phyloP scores from a whole-genome alignment of 2,329 filamentous ascomycete genomes.

The Sphaceloma murrayae region DNA sequence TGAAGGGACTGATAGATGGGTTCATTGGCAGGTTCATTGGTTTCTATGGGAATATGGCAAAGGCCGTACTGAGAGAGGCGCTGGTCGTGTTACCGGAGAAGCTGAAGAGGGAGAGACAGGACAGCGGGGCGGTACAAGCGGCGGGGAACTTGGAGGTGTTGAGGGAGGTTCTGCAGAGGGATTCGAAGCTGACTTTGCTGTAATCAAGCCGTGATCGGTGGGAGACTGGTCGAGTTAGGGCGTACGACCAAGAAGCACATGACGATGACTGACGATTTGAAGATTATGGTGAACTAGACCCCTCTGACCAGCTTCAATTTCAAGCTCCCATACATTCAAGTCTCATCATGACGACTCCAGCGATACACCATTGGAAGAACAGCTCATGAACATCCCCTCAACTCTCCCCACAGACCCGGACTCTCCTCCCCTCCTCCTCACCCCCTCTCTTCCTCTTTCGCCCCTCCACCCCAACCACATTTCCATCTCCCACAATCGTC shows the following conservation, averaged over 20 bases:
- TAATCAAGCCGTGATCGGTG: background rate
- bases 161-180: conserved; percentile 19
- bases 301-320: no score
- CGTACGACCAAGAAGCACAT: background rate
- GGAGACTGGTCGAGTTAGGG: background rate
- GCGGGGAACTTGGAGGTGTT: conserved; percentile 17
- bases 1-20: conserved; percentile 48
- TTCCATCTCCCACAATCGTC: background rate
- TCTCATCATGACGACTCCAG: no score
- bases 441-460: conserved; percentile 1
- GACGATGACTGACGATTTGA: no score
- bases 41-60: conserved; percentile 69
- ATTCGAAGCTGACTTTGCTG: conserved; percentile 19
- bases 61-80: conserved; percentile 60
- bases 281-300: no score
- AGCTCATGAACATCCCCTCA: background rate
- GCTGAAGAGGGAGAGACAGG: conserved; percentile 13
- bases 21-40: conserved; percentile 65
- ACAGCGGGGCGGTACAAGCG: conserved; percentile 12
- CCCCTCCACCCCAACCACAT: background rate
- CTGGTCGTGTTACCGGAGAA: conserved; percentile 60
- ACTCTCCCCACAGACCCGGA: background rate
- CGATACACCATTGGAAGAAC: background rate
- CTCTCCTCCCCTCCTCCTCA: background rate
- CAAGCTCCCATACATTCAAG: no score